Percentiles rank a stretch among this genome's conserved stretches.
Evolutionary conservation across 2,329 filamentous ascomycete species (phyloP).

Genomic region (Plectosphaerella plurivora): DNA sequence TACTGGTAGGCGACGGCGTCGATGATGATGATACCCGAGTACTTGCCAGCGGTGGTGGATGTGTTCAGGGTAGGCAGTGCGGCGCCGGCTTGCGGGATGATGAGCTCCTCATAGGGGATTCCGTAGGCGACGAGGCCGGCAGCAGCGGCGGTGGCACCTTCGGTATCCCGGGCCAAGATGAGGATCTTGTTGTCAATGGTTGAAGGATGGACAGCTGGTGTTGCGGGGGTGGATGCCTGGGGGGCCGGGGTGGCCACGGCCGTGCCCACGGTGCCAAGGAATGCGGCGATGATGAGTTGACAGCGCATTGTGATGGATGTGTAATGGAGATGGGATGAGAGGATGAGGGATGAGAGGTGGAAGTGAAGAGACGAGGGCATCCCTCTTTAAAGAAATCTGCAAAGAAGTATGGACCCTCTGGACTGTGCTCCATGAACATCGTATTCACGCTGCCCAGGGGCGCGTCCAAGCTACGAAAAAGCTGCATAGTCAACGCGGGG

Average conservation of each 20-base stretch:
- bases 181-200: conserved; percentile 30
- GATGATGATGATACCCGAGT: conserved; percentile 53
- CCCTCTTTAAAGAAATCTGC: too few species aligned
- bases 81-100: conserved; percentile 48
- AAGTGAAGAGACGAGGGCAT: too few species aligned
- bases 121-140: conserved; percentile 56
- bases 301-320: neutral
- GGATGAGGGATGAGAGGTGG: too few species aligned
- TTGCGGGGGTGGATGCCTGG: conserved; percentile 4
- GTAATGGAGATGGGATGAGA: too few species aligned
- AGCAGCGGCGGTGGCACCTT: conserved; percentile 41
- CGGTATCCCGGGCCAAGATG: conserved; percentile 48
- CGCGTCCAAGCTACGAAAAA: too few species aligned
- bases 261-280: neutral
- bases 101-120: conserved; percentile 51
- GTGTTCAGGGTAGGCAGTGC: conserved; percentile 48
- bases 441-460: too few species aligned
- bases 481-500: too few species aligned
- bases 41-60: conserved; percentile 45
- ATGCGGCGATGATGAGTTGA: neutral
- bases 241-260: neutral
- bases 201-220: neutral
- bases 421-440: too few species aligned
- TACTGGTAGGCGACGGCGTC: conserved; percentile 52
- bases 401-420: too few species aligned